Evolutionary conservation across 1,284 basidiomycete species (phyloP), one percentile per base, ranked within the genome.

Genomic region (Tremellales sp.): DNA sequence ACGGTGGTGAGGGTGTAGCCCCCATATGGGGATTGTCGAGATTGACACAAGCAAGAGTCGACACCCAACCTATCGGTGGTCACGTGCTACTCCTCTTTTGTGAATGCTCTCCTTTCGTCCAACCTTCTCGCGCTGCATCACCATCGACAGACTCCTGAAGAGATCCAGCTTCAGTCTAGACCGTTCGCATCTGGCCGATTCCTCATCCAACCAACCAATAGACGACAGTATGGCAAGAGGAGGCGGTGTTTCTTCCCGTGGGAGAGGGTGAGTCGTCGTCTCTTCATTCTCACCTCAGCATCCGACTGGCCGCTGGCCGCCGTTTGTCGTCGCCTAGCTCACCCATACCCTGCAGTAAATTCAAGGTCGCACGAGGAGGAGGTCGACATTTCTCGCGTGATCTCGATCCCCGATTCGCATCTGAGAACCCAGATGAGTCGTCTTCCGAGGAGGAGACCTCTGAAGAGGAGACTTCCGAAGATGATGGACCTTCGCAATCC

Each of bases 341-440:
- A 21, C 12, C 28, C 8, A 35, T 25, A 25, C 31, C 8, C 14
- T 32, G 14, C 45, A 72, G 71, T 42, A 89, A 86, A 74, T 88
- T 81, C 76, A 90, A 91, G 78, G 77, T 81, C 51, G 85, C 85
- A 63, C 86, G 89, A 43, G 89, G 89, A 51, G 89, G 89, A 37
- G 89, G 89, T 45, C 81, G 89, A 56, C 80, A 74, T 60, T 88
- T 88, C 69, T 86, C 84, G 78, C 85, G 65, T 22, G 70, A 71
- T 54, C 57, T 71, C 36, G 61, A 68, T 46, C 58, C 66, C 35
- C 53, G 69, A 28, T 40, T 55, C 43, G 47, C 41, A 29, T 56
- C 58, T 31, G 47, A 61, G 19, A 51, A 54, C 7, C 53, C 45
- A 13, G 55, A 57, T 3, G 57, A 54, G 22, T 45, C 52, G 22